A percentile compares a stretch with the other conserved stretches of the same genome.
Evolutionary conservation across 202 grass and related monocot genomes (phyloP).

Genomic region (Tripidium arundinaceum): DNA sequence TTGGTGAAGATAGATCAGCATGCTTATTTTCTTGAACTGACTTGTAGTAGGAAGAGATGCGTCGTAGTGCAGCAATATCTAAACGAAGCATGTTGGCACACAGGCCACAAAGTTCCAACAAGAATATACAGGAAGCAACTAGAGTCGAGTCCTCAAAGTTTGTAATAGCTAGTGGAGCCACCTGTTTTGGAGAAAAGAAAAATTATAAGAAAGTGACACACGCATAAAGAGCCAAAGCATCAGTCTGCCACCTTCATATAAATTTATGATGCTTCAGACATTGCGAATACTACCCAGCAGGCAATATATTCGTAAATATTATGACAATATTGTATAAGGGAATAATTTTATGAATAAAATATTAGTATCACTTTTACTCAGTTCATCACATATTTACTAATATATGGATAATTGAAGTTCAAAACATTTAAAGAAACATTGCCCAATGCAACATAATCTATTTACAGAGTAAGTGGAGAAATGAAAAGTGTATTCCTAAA

Average conservation of each 20-base stretch:
- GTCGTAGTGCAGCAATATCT: slow-evolving; percentile 79
- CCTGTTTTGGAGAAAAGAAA: slow-evolving; percentile 49
- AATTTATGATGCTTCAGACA: neutral
- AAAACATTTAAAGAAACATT: neutral
- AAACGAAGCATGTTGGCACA: slow-evolving; percentile 87
- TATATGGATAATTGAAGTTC: neutral
- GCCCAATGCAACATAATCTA: neutral
- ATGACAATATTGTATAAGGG: neutral
- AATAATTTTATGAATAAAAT: neutral
- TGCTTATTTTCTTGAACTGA: slow-evolving; percentile 49
- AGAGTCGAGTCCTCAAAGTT: slow-evolving; percentile 77
- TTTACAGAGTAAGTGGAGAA: neutral
- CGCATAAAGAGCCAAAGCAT: slow-evolving; percentile 22
- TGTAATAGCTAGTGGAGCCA: slow-evolving; percentile 83
- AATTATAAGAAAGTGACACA: slow-evolving; percentile 15
- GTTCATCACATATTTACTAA: neutral
- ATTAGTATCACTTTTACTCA: neutral
- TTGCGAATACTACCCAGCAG: neutral
- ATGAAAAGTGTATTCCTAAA: neutral
- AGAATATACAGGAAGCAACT: slow-evolving; percentile 72
- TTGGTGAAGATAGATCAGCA: slow-evolving; percentile 43
- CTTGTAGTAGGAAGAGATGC: slow-evolving; percentile 72
- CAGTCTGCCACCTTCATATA: neutral
- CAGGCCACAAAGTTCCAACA: slow-evolving; percentile 94
- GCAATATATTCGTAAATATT: neutral